Conservation (phyloP, 2,329 filamentous ascomycete species). For the Alternaria gansuensis region DNA sequence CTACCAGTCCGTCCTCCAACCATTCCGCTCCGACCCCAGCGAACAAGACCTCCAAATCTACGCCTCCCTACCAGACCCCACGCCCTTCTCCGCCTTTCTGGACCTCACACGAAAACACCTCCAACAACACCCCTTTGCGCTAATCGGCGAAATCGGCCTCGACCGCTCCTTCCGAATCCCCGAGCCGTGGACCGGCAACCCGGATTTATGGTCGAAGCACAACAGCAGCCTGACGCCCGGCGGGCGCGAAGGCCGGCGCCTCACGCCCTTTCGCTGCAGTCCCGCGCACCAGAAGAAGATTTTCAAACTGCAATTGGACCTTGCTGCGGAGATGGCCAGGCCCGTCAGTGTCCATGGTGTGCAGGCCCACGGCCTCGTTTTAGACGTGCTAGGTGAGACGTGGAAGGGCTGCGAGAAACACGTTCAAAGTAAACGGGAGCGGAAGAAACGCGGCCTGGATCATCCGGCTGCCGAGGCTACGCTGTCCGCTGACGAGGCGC, state of each 20-base stretch:
- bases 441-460: constrained; percentile 43
- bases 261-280: constrained; percentile 73
- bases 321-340: constrained; percentile 73
- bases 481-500: constrained; percentile 9
- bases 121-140: constrained; percentile 66
- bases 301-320: constrained; percentile 71
- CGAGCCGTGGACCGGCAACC: constrained; percentile 58
- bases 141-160: constrained; percentile 80
- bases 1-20: constrained; percentile 71
- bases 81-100: constrained; percentile 67
- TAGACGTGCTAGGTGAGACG: constrained; percentile 68
- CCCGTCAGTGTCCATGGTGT: constrained; percentile 77
- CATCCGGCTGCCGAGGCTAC: constrained; percentile 24
- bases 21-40: constrained; percentile 48
- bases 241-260: constrained; percentile 71
- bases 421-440: constrained; percentile 67
- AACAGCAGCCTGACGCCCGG: constrained; percentile 69
- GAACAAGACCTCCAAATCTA: constrained; percentile 56
- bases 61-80: constrained; percentile 66
- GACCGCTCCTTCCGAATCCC: constrained; percentile 82
- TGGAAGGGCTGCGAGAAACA: constrained; percentile 76
- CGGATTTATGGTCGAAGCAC: constrained; percentile 51
- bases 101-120: constrained; percentile 65
- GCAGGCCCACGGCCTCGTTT: constrained; percentile 76
- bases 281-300: constrained; percentile 74